Evolutionary conservation across 192 early-diverging fungal species (phyloP).

Genomic region (Coemansia sp.): DNA sequence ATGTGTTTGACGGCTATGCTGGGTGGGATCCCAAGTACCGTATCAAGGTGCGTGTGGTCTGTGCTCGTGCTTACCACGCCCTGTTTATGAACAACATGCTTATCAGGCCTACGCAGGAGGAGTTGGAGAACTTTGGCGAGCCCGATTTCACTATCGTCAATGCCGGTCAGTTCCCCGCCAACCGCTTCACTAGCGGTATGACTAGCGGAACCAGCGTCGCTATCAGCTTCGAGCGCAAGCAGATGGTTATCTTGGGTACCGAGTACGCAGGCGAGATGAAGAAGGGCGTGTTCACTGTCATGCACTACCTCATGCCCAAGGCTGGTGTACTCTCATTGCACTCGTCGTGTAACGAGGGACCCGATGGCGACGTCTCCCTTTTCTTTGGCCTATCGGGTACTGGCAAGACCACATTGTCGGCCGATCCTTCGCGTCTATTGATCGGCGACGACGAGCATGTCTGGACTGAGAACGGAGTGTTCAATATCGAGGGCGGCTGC

Average conservation of each 20-base stretch:
- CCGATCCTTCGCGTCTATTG: slow-evolving; percentile 86
- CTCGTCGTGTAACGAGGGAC: slow-evolving; percentile 93
- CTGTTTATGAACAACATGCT: slow-evolving; percentile 99
- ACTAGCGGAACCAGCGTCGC: slow-evolving; percentile 89
- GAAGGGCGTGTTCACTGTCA: slow-evolving; percentile 98
- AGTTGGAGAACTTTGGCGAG: slow-evolving; percentile 89
- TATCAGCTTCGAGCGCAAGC: slow-evolving; percentile 86
- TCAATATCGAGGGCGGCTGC: slow-evolving; percentile 99
- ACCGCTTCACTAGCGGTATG: no score
- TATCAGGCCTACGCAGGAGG: slow-evolving; percentile 89
- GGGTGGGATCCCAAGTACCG: slow-evolving; percentile 99
- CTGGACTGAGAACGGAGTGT: slow-evolving; percentile 95
- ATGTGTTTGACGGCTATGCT: slow-evolving; percentile 96
- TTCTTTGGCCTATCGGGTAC: slow-evolving; percentile 99
- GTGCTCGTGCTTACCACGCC: slow-evolving; percentile 92
- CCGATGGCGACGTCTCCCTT: slow-evolving; percentile 86
- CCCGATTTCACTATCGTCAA: slow-evolving; percentile 98
- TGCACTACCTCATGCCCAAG: slow-evolving; percentile 99
- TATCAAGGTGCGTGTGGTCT: slow-evolving; percentile 95
- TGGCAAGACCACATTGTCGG: slow-evolving; percentile 97
- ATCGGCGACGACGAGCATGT: slow-evolving; percentile 99
- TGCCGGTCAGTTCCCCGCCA: no score
- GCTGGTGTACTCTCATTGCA: slow-evolving; percentile 56
- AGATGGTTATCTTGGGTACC: slow-evolving; percentile 98
- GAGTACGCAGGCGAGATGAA: slow-evolving; percentile 99